Base-by-base conservation (phyloP, 345 rosid species). In the Citrus cavaleriei region DNA sequence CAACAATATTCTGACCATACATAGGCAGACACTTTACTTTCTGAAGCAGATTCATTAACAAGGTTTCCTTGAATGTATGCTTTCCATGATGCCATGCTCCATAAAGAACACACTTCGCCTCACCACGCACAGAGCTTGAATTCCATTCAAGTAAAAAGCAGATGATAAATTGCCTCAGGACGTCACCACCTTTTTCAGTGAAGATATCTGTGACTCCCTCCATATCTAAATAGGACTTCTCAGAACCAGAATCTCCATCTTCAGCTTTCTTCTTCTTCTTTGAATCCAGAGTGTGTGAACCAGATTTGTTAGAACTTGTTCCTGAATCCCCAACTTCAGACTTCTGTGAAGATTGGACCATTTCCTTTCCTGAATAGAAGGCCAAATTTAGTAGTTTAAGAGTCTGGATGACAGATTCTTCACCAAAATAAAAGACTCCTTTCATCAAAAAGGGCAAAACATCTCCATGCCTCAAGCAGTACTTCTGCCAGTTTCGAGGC, bases 401-500 rank as follows among this genome's bases (percentile, higher is more conserved):
- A 76, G 94, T 87, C 90, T 91, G 99, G 82, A 88, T 81, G 37
- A 96, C 97, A 61, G 98, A 90, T 84, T 94, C 99, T 90, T 96
- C 99, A 51, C 92, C 90, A 73, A 96, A 94, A 87, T 88, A 88
- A 77, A 96, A 96, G 72, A 91, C 84, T 4, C 87, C 95, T 89
- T 88, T 90, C 85, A 93, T 86, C 77, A 94, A 80, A 84, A 92
- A 94, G 61, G 97, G 90, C 84, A 96, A 84, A 72, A 91, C 90
- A 84, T 96, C 97, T 66, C 82, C 91, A 83, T 91, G 97, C 86
- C 86, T 94, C 84, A 91, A 87, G 84, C 99, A 94, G 78, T 93
- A 96, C 86, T 94, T 94, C 87, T 96, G 99, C 99, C 99, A 96
- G 86, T 96, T 96, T 57, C 95, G 93, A 75, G 99, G 99, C 79